Evolutionary conservation across 2,329 filamentous ascomycete genomes (phyloP).

Genomic region (Neocucurbitaria cava): DNA sequence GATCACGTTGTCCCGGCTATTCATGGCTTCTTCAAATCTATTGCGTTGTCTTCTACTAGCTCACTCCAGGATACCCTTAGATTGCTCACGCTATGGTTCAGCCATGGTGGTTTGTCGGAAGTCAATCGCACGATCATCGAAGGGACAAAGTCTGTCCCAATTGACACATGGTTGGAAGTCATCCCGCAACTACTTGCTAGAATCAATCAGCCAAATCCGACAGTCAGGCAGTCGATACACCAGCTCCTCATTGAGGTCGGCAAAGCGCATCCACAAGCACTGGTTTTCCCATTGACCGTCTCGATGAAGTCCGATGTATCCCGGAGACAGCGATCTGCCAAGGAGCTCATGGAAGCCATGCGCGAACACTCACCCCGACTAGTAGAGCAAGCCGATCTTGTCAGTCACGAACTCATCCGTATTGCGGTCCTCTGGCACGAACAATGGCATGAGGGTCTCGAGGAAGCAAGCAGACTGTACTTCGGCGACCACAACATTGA

Average conservation of each 20-base stretch:
- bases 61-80: conserved; percentile 95
- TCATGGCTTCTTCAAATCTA: conserved; percentile 96
- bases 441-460: conserved; percentile 96
- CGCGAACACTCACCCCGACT: conserved; percentile 89
- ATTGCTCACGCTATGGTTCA: conserved; percentile 94
- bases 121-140: conserved; percentile 89
- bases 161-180: conserved; percentile 98
- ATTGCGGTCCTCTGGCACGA: conserved; percentile 99
- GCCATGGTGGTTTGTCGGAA: conserved; percentile 85
- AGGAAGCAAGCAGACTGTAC: conserved; percentile 94
- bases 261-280: conserved; percentile 89
- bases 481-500: conserved; percentile 98
- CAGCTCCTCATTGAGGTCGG: conserved; percentile 92
- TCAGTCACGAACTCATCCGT: conserved; percentile 95
- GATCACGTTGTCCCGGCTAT: conserved; percentile 95
- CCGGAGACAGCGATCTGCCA: conserved; percentile 84
- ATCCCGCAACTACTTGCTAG: conserved; percentile 96
- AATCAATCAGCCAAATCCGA: conserved; percentile 92
- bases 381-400: conserved; percentile 92
- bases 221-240: conserved; percentile 89
- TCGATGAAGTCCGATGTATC: conserved; percentile 95
- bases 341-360: conserved; percentile 97
- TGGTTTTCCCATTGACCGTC: conserved; percentile 96
- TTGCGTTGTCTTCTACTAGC: conserved; percentile 87
- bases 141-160: conserved; percentile 88